Base-by-base conservation (phyloP, 2,329 filamentous ascomycete genomes). In the Aspergillus chevalieri region DNA sequence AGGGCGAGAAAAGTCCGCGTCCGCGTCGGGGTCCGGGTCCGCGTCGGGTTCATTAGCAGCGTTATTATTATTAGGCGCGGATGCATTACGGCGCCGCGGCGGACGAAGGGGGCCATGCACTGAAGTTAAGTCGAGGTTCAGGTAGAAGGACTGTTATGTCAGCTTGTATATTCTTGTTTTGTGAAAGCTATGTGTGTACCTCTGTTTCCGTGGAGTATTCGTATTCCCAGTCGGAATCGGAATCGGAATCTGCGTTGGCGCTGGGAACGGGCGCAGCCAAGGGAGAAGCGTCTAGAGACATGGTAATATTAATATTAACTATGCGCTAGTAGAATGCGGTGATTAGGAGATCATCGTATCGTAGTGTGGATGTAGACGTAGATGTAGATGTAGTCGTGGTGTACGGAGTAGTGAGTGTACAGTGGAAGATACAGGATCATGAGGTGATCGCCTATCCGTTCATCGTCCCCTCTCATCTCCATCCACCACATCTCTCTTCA, bases 61-160 rank as follows among this genome's bases (percentile, higher is more conserved):
- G 9, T 52, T 44, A 52, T 60, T 30, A 28, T 28, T 10, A 30
- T 30, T 30, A 30, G 26, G 26, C 26, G 26, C 26, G 10, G 26
- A 30, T 30, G 26, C 10, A 30, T 30, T 30, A 30, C 61, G 61
- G 44, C 58, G 62, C 22, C 66, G 63, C 34, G 66, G 62, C 19
- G 64, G 58, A 12, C 68, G 66, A 26, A 69, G 62, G 30, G 57
- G 62, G n/a, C 69, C 66, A 48, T 74, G 68, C 47, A 65, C 59
- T 34, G 74, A 71, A 24, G 72, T 78, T 28, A 84, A 67, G 61
- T 85, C 82, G 51, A 84, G 67, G 38, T 80, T 81, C 48, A 85
- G 71, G 60, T 81, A 83, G 57, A 82, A 77, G 49, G 78, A 76
- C 72, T 84, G 48, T 28, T 24, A 22, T 43, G 21, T 22, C 45